Conservation (phyloP, 129 eudicot genomes). For the Dittrichia graveolens region DNA sequence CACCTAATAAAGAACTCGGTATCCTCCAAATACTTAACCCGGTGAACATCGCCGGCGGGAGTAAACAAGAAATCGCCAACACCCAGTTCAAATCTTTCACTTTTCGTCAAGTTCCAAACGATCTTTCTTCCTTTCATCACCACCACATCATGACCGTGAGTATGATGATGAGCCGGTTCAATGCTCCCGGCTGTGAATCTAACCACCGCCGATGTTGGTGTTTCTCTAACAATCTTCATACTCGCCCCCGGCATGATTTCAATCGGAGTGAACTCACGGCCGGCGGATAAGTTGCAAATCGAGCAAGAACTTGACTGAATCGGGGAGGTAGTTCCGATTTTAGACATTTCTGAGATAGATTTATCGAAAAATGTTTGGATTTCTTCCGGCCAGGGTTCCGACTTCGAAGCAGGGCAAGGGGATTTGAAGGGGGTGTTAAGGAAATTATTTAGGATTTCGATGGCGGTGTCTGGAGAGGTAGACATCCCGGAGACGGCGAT, state of each 20-base stretch:
- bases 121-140: conserved; percentile 78
- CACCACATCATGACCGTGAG: conserved; percentile 73
- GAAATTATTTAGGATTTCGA: conserved; percentile 54
- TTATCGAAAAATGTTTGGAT: conserved; percentile 53
- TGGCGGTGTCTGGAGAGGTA: conserved; percentile 54
- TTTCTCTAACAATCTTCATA: conserved; percentile 73
- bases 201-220: conserved; percentile 78
- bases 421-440: conserved; percentile 70
- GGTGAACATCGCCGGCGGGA: conserved; percentile 73
- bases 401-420: conserved; percentile 80
- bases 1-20: conserved; percentile 84
- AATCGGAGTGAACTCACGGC: conserved; percentile 53
- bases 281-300: conserved; percentile 41
- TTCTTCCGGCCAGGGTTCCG: conserved; percentile 67
- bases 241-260: conserved; percentile 74
- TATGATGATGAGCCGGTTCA: conserved; percentile 92
- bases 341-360: conserved; percentile 56
- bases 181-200: conserved; percentile 69
- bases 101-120: conserved; percentile 80
- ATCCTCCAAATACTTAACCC: conserved; percentile 82
- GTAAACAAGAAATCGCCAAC: conserved; percentile 77
- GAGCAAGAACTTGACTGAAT: conserved; percentile 23
- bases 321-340: conserved; percentile 38
- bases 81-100: conserved; percentile 52
- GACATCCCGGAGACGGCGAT: conserved; percentile 74